Evolutionary conservation across 805 yeast species (phyloP), one percentile per base, ranked within the genome.

Genomic region (Monosporozyma unispora): DNA sequence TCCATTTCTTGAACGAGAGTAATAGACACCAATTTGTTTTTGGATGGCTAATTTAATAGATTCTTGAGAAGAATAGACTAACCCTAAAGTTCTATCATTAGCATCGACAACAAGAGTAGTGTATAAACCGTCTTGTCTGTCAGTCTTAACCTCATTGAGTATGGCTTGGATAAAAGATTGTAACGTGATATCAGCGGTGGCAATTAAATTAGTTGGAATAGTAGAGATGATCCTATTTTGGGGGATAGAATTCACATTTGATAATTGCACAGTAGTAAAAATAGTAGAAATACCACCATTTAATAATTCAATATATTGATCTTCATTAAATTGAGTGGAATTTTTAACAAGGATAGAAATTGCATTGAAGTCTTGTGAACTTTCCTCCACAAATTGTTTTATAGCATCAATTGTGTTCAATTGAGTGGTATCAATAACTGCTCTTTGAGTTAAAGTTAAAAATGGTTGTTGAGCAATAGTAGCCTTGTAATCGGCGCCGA

Each of bases 1-100:
- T 42, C 95, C 98, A 53, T 87, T 81, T 60, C 84, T 82, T 49
- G 76, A 72, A 59, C 99, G 82, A 8, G 96, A 87, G 67, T 85
- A 96, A 69, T 93, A 93, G 2, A 93, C 96, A 50, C 99, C 99
- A 9, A 87, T 80, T 46, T 79, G 77, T 21, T 87, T 83, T 52
- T 79, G 79, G 57, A 93, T 78, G 11, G 98, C 93, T 59, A 85
- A 90, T 42, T 77, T 69, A 59, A 93, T 80, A 31, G 96, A 87
- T 57, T 84, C 89, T 40, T 69, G 69, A 0, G 96, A 87, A 0
- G 98, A 91, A 70, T 89, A 93, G 9, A 91, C 97, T 27, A 91
- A 75, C 4, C 99, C 99, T 47, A 93, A 73, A 1, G 90, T 81
- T 50, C 82, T 82, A 51, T 86, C 81, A 49, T 81, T 72, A 33